Conservation (phyloP, 192 early-diverging fungal species). For the Spizellomyces sp. region DNA sequence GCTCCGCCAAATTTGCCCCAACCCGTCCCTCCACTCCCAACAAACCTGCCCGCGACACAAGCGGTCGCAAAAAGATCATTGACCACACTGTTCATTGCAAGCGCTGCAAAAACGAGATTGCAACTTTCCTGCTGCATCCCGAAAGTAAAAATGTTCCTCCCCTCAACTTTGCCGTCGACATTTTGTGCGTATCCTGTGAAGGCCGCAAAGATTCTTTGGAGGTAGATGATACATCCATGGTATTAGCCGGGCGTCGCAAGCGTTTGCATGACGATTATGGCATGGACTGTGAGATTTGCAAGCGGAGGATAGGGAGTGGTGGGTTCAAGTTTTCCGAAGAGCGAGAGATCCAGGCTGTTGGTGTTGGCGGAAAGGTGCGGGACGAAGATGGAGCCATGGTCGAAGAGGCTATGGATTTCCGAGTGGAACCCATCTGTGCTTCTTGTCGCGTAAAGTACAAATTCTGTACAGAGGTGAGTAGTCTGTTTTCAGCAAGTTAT, state of each 20-base stretch:
- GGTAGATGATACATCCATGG: neutral
- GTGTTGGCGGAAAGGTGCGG: conserved; percentile 16
- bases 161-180: neutral
- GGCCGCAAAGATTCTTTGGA: neutral
- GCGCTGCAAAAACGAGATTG: neutral
- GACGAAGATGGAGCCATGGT: conserved; percentile 4
- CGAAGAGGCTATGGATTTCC: conserved; percentile 8
- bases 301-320: conserved; percentile 11
- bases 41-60: too few relatives aligned
- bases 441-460: conserved; percentile 22
- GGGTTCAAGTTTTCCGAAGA: conserved; percentile 10
- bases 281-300: conserved; percentile 29
- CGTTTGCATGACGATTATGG: conserved; percentile 1
- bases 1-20: too few relatives aligned
- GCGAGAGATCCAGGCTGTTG: neutral
- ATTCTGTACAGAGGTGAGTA: conserved; percentile 25
- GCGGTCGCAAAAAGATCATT: conserved; percentile 9
- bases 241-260: neutral
- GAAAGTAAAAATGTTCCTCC: conserved; percentile 7
- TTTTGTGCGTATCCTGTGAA: conserved; percentile 2
- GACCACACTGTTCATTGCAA: conserved; percentile 11
- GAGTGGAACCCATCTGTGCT: conserved; percentile 25
- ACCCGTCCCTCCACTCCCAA: too few relatives aligned
- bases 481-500: neutral
- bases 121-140: conserved; percentile 19